Percentiles rank a stretch among this genome's conserved stretches.
Conservation (phyloP, 2,329 filamentous ascomycete species). For the Geosmithia morbida region DNA sequence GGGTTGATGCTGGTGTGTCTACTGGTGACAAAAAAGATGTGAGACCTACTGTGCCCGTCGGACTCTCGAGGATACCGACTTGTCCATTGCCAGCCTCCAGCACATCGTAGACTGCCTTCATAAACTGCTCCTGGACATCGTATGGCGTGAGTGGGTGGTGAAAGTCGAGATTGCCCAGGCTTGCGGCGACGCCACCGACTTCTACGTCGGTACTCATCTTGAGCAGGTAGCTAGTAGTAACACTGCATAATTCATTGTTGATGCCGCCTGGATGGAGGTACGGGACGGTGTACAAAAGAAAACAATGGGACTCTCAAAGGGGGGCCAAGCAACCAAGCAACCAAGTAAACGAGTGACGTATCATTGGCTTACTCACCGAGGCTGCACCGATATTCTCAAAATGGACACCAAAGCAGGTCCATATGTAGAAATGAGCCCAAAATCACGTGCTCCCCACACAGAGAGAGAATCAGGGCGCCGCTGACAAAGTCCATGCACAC, state of each 20-base stretch:
- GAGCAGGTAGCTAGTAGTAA: background rate
- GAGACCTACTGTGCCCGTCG: conserved; percentile 56
- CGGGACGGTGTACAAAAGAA: no score
- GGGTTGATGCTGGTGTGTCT: background rate
- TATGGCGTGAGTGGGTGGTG: conserved; percentile 83
- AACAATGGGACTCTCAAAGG: no score
- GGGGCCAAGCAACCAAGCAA: no score
- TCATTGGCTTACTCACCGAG: no score
- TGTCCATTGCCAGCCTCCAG: conserved; percentile 58
- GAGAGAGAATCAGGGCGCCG: no score
- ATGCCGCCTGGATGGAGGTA: background rate
- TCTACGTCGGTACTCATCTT: background rate
- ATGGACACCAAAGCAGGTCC: no score
- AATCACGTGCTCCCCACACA: background rate
- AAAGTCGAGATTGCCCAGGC: conserved; percentile 40
- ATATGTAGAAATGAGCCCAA: no score
- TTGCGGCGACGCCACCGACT: conserved; percentile 4
- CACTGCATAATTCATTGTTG: background rate
- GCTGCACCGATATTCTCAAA: no score
- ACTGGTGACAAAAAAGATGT: background rate
- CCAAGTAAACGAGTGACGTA: no score
- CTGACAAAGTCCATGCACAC: conserved; percentile 6
- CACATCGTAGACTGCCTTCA: conserved; percentile 68
- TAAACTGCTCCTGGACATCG: conserved; percentile 75
- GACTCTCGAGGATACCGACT: conserved; percentile 80